Conservation (phyloP, 108 stramenopile species). For the Pelagomonas calceolata region DNA sequence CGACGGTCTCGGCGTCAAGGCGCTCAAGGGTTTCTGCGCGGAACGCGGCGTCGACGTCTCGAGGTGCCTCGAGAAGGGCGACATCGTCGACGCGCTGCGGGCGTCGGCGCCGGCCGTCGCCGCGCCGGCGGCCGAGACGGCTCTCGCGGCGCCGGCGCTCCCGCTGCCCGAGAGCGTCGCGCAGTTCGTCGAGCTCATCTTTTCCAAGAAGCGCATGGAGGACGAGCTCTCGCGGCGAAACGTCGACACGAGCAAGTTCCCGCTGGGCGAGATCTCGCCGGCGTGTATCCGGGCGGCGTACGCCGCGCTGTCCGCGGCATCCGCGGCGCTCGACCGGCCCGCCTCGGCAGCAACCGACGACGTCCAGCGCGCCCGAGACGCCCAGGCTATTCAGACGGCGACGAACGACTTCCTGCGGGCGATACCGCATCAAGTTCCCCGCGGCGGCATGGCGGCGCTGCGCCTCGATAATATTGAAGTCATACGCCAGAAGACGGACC, state of each 20-base stretch:
- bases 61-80: not conserved
- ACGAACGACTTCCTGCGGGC: not conserved
- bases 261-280: constrained; percentile 7
- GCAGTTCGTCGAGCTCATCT: not conserved
- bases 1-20: not conserved
- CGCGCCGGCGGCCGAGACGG: not conserved
- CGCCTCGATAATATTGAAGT: not conserved
- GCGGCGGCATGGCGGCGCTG: not conserved
- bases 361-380: not conserved
- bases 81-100: not conserved
- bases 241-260: constrained; percentile 9
- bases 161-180: not conserved
- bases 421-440: not conserved
- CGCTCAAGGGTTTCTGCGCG: not conserved
- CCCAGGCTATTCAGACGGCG: not conserved
- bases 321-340: not conserved
- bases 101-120: not conserved
- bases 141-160: not conserved
- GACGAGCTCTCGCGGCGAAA: not conserved
- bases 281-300: constrained; percentile 1
- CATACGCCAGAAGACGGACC: not conserved
- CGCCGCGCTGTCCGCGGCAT: not conserved
- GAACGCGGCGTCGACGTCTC: not conserved
- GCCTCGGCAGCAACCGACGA: not conserved
- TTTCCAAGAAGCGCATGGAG: not conserved